Base-by-base conservation (phyloP, 2,329 filamentous ascomycete species). In the Hortaea werneckii region DNA sequence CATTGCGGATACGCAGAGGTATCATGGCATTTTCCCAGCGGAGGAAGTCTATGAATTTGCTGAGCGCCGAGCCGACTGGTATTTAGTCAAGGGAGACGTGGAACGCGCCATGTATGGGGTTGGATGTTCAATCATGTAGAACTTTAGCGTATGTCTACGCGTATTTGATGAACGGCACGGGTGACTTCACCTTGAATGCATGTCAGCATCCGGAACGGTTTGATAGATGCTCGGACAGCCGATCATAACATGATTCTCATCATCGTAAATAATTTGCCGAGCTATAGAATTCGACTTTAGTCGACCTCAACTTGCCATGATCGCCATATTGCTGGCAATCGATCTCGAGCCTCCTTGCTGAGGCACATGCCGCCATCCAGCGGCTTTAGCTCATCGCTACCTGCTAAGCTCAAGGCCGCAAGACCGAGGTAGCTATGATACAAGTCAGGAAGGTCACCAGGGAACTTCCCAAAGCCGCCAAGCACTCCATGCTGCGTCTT, bases 41-140 rank as follows among this genome's bases (percentile, higher is more conserved):
- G 92, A 98, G 65, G 92, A 98, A 70, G 92, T 96, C 3, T 95
- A 95, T 59, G 90, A 96, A 71, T 98, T 94, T 70, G 92, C 90
- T 1, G 88, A 95, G 67, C 74, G 92, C 54, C 74, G 92, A 55
- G 89, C 89, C 42, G 92, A 98, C 68, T 98, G 92, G 92, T 95
- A 92, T 63, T 77, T 83, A 56, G 87, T 98, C 8, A 85, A 84
- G 69, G 80, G 78, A 53, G 80, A 88, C 52, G 92, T 98, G 5
- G 92, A 98, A 72, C 83, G 85, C 67, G 88, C 88, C 50, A 95
- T 98, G 88, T 96, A 95, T 68, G 92, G 92, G 10, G 40, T 41
- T 41, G 40, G 40, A 9, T 41, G 28, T 29, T 45, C 26, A 35
- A n/a, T 45, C 43, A 38, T 30, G 27, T 41, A 27, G 26, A 35